Evolutionary conservation across 1,139 yeast species (phyloP), one percentile per base, ranked within the genome.

Genomic region (Yamadazyma mexicana): DNA sequence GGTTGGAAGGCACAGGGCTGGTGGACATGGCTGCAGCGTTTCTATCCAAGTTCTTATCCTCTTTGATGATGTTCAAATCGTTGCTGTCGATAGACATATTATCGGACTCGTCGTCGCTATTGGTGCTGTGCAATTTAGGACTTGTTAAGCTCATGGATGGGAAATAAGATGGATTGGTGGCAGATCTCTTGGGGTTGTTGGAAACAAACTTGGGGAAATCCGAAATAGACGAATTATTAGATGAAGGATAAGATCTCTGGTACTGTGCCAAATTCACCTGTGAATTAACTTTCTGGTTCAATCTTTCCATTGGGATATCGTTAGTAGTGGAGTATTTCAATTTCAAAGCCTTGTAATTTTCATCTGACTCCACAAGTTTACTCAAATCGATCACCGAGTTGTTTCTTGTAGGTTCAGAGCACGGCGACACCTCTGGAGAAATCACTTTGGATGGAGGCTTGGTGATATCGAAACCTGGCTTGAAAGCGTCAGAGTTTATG

Each of bases 351-450:
- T 53, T 61, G 44, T 68, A 64, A 27, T 68, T 66, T 17, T 66
- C 73, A 37, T 66, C 64, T 45, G 66, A 66, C 23, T 62, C 59
- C 14, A 52, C 38, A 34, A 72, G 51, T 43, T 69, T 69, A 20
- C 69, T 56, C 39, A 72, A 59, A 49, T 72, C 75, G 23, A 72
- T 66, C 9, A 70, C 71, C 4, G 75, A 68, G 45, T 72, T 72
- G 32, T 61, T 57, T 41, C 73, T 52, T 7, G 75, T 64, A 5
- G 77, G 77, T 42, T 66, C 72, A 1, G 74, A 66, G 35, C 52
- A 62, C 6, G 77, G 77, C 8, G 74, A 67, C 2, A 72, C 70
- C 37, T 69, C 74, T 2, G 77, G 77, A 26, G 73, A 61, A 1
- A 66, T 57, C 4, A 74, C 75, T 34, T 54, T 56, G 12, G 43